Evolutionary conservation across 2,329 filamentous ascomycete species (phyloP), one percentile per base, ranked within the genome.

Genomic region (Colletotrichum scovillei): DNA sequence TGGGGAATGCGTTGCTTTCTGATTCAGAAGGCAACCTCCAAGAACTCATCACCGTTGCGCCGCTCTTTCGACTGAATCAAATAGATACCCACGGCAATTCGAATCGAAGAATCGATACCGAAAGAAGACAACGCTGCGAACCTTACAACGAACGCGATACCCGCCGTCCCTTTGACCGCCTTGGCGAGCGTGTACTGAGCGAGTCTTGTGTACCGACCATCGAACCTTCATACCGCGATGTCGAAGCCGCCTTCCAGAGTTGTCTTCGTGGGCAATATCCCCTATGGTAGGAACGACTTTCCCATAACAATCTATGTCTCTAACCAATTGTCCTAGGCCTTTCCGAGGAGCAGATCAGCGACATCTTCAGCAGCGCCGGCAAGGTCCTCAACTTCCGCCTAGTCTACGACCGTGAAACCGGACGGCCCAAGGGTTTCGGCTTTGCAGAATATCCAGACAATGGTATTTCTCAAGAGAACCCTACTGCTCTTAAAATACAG

Each of bases 381-480:
- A 94, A 95, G 76, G 96, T 98, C 1, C 88, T 97, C 72, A 96
- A 94, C 81, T 98, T 98, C 82, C 92, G 96, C 65, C 89, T 98
- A 62, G 96, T 98, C 76, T 97, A 98, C 84, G 97, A 98, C 85
- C 93, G 95, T 66, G 96, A 98, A 80, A 98, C 95, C 3, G 95
- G 96, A 55, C 92, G 95, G 69, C 95, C 97, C 0, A 98, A 98
- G 83, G 97, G 97, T 22, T 99, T 98, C 81, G 97, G 97, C 46
- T 99, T 98, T 79, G 94, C 95, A 79, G 96, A 98, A 82, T 99
- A 97, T 80, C 93, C 95, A 68, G 97, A 98, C 80, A 92, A 94
- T 73, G 96, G 97, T 90, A 76, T 53, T 8, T 12, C 19, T 5
- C 22, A 46, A 19, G 16, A 24, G 6, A 8, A 19, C 11, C 38